Evolutionary conservation across 805 yeast species (phyloP).

Genomic region (Nakazawaea ambrosiae): DNA sequence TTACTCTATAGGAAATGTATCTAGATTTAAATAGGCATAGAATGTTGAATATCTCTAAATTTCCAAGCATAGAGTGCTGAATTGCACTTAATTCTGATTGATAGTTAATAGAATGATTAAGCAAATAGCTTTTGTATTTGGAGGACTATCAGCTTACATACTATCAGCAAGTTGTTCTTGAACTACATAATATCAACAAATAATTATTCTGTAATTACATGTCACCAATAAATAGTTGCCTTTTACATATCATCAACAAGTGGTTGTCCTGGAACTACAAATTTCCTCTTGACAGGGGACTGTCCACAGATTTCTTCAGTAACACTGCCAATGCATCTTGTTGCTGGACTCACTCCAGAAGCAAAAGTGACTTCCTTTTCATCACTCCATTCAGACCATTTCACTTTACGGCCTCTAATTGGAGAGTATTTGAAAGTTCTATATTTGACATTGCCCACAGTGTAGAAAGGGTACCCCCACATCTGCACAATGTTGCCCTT

Average conservation of each 20-base stretch:
- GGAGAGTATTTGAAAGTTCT: slow-evolving; percentile 1
- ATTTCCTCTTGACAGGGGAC: slow-evolving; percentile 4
- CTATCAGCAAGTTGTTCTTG: too few relatives aligned
- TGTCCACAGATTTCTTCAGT: slow-evolving; percentile 7
- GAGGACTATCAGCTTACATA: too few relatives aligned
- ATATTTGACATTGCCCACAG: neutral
- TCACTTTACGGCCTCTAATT: neutral
- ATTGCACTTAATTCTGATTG: too few relatives aligned
- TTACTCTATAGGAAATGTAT: slow-evolving; percentile 52
- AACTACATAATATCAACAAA: too few relatives aligned
- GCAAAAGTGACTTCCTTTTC: slow-evolving; percentile 3
- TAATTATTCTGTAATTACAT: too few relatives aligned
- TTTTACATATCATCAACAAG: neutral
- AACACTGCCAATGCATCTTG: slow-evolving; percentile 9
- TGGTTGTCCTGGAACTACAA: slow-evolving; percentile 2
- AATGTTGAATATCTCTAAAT: too few relatives aligned
- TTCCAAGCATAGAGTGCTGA: neutral
- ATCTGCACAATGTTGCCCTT: slow-evolving; percentile 10
- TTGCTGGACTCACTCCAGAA: slow-evolving; percentile 2
- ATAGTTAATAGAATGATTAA: too few relatives aligned
- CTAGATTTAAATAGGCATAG: neutral
- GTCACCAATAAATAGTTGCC: too few relatives aligned
- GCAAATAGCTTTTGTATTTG: too few relatives aligned
- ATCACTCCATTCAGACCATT: slow-evolving; percentile 5
- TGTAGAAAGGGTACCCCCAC: slow-evolving; percentile 11